Conservation (phyloP, 2,329 filamentous ascomycete genomes). For the Botrytis byssoidea region DNA sequence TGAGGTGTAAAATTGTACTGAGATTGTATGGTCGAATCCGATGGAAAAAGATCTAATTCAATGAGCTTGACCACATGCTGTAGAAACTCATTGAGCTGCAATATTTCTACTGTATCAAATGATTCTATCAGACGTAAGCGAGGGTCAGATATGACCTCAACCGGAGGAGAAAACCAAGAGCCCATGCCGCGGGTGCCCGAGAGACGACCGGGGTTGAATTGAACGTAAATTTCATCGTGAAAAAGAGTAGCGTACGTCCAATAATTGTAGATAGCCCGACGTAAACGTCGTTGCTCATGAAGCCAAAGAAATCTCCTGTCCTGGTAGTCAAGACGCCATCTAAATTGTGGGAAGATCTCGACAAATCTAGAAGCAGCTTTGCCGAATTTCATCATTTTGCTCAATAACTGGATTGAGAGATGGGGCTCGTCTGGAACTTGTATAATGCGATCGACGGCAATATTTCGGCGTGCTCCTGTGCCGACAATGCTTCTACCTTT, state of each 20-base stretch:
- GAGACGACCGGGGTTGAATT: conserved; percentile 28
- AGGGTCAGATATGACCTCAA: conserved; percentile 29
- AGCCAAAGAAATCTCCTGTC: conserved; percentile 34
- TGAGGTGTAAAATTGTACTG: conserved; percentile 31
- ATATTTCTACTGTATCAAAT: conserved; percentile 33
- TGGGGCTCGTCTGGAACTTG: conserved; percentile 27
- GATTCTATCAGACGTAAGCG: conserved; percentile 35
- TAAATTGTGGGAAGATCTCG: conserved; percentile 37
- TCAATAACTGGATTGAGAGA: conserved; percentile 34
- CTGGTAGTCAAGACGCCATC: conserved; percentile 36
- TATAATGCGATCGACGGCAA: conserved; percentile 32
- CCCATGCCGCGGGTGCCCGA: neutral
- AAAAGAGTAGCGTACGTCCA: conserved; percentile 39
- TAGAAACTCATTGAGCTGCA: conserved; percentile 36
- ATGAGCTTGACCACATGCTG: conserved; percentile 35
- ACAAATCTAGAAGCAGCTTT: conserved; percentile 36
- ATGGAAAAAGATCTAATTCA: conserved; percentile 36
- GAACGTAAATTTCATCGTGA: conserved; percentile 35
- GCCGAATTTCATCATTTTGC: conserved; percentile 37
- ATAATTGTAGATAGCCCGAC: conserved; percentile 36
- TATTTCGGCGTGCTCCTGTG: conserved; percentile 35
- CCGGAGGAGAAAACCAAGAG: conserved; percentile 24
- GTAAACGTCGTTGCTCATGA: conserved; percentile 34
- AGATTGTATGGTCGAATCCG: conserved; percentile 34
- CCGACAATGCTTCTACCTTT: conserved; percentile 34